Base-by-base conservation (phyloP, 306 rosid species). In the Herpetospermum pedunculosum region DNA sequence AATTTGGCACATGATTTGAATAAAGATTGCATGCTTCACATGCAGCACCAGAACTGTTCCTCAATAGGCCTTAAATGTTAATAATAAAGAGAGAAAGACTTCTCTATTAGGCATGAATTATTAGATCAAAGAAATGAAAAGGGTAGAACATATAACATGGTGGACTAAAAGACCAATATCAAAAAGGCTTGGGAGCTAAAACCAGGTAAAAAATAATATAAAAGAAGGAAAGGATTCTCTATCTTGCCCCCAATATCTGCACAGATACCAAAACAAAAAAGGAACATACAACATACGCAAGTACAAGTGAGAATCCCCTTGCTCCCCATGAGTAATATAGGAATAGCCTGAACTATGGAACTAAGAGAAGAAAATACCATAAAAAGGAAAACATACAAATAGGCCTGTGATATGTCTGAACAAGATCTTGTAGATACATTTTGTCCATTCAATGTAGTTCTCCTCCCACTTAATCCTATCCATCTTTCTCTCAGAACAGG, bases 401-500 rank as follows among this genome's bases (percentile, higher is more conserved):
- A 94, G 34, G 98, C 95, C 75, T 85, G 85, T 73, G 91, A 83
- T 62, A 94, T 88, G 67, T 84, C 80, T 5, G 85, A 72, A 63
- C 98, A 91, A 50, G 77, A 23, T 52, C 98, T 94, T 26, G 98
- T 86, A 23, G 90, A 91, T 74, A 89, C 87, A 75, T 77, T 88
- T 80, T 85, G 80, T 68, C 98, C 95, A 15, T 91, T 94, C 69
- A 91, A 73, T n/a, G 83, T 89, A 79, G 97, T 89, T 82, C 68
- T 80, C 80, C 88, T 84, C 73, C 98, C 97, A 75, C 83, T 77
- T 50, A 91, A 71, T 53, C 98, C 97, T 53, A 89, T 79, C 98
- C 98, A 94, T 83, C 98, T 91, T 80, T 94, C 98, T 80, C 74
- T 83, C 79, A 94, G 81, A 57, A 94, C 78, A 29, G 98, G 98